Conservation (phyloP, 805 yeast genomes). For the Candida stauntonica region DNA sequence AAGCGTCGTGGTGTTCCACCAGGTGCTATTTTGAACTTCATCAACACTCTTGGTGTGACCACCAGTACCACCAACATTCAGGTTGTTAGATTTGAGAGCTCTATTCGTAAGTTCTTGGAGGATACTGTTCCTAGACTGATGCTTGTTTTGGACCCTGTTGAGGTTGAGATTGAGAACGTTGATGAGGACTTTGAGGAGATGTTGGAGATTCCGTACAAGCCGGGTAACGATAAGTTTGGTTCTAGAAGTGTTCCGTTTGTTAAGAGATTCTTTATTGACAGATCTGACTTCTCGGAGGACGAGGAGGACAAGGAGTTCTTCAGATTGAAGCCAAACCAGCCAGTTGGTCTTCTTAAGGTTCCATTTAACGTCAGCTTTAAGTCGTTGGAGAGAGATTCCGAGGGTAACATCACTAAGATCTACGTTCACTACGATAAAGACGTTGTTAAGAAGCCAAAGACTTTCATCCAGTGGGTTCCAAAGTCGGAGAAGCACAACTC, state of each 20-base stretch:
- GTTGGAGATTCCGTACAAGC: conserved; percentile 82
- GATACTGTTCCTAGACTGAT: conserved; percentile 89
- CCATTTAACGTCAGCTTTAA: conserved; percentile 77
- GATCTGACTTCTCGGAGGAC: conserved; percentile 77
- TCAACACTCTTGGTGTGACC: conserved; percentile 95
- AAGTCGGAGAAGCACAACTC: conserved; percentile 54
- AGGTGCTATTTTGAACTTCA: conserved; percentile 89
- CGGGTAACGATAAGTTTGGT: conserved; percentile 76
- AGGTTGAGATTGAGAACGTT: conserved; percentile 74
- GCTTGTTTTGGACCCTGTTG: conserved; percentile 87
- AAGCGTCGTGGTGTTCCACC: conserved; percentile 99
- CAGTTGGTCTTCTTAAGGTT: conserved; percentile 91
- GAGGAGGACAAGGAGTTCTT: conserved; percentile 64
- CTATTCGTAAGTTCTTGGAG: conserved; percentile 85
- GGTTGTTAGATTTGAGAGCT: conserved; percentile 80
- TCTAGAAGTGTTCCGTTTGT: conserved; percentile 72
- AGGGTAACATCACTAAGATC: conserved; percentile 64
- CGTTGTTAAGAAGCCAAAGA: conserved; percentile 65
- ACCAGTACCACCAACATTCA: conserved; percentile 91
- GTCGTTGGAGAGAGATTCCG: conserved; percentile 54
- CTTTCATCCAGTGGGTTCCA: conserved; percentile 96
- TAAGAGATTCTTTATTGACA: conserved; percentile 76
- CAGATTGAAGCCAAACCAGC: conserved; percentile 89
- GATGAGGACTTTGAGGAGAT: conserved; percentile 67
- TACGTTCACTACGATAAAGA: conserved; percentile 78